phyloP scores from a whole-genome alignment of 441 rosid species.

The Viola pubescens region DNA sequence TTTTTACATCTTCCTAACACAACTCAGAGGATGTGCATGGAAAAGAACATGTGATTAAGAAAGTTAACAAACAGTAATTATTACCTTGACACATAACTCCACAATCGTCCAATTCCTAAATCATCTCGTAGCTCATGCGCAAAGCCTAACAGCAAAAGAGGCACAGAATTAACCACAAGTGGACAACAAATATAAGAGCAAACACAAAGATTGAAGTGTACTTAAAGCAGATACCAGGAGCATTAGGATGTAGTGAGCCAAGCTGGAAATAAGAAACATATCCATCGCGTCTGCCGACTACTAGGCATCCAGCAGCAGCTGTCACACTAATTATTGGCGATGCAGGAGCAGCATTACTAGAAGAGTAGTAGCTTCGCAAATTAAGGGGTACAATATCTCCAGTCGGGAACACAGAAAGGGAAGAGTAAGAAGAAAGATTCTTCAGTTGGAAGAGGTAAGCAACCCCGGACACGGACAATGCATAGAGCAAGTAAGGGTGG shows the following conservation, averaged over 20 bases:
- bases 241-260: conserved; percentile 32
- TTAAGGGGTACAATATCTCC: conserved; percentile 44
- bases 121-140: conserved; percentile 70
- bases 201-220: neutral
- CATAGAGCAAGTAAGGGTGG: conserved; percentile 43
- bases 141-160: conserved; percentile 39
- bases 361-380: conserved; percentile 37
- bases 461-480: conserved; percentile 57
- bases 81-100: conserved; percentile 89
- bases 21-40: no score
- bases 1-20: no score
- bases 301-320: conserved; percentile 52
- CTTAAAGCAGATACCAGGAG: conserved; percentile 40
- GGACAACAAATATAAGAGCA: conserved; percentile 5
- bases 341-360: conserved; percentile 12
- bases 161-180: neutral
- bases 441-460: conserved; percentile 53
- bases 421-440: conserved; percentile 35
- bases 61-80: conserved; percentile 1
- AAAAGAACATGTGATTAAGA: neutral
- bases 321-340: conserved; percentile 40
- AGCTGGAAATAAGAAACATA: conserved; percentile 59
- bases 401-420: conserved; percentile 37
- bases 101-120: conserved; percentile 64
- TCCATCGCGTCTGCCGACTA: conserved; percentile 67